Conservation (phyloP, 2,329 filamentous ascomycete genomes). For the Xylariaceae sp. region DNA sequence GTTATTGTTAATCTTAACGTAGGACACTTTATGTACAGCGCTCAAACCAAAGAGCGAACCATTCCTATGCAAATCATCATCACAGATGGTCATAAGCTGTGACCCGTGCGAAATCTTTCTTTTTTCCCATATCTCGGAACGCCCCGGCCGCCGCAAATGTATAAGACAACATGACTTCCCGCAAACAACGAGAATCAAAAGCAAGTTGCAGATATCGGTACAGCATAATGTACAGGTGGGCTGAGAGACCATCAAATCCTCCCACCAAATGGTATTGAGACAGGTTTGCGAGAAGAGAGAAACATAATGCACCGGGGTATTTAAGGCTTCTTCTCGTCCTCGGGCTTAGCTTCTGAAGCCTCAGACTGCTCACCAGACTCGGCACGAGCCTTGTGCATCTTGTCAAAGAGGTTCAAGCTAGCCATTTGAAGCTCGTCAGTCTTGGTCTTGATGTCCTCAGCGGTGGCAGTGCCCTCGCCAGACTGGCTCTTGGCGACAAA, state of each 20-base stretch:
- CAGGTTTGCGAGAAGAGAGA: conserved; percentile 2
- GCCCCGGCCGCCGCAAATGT: conserved; percentile 32
- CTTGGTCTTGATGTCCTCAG: conserved; percentile 96
- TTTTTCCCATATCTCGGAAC: conserved; percentile 35
- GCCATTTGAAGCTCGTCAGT: conserved; percentile 96
- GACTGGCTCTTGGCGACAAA: conserved; percentile 92
- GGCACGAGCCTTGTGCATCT: conserved; percentile 95
- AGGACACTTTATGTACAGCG: conserved; percentile 41
- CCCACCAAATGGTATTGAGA: conserved; percentile 27
- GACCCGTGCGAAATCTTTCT: conserved; percentile 26
- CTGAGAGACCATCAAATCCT: conserved; percentile 34
- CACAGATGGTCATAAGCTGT: conserved; percentile 37
- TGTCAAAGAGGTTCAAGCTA: conserved; percentile 95
- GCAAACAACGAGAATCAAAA: conserved; percentile 20
- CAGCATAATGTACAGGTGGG: conserved; percentile 45
- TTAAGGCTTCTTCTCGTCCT: conserved; percentile 68
- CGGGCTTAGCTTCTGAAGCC: conserved; percentile 42
- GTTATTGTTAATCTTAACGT: conserved; percentile 36
- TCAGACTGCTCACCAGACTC: conserved; percentile 59
- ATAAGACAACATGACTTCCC: conserved; percentile 36
- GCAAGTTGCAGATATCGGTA: conserved; percentile 48
- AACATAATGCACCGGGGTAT: conserved; percentile 5
- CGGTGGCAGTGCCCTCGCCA: conserved; percentile 81
- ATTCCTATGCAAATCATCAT: conserved; percentile 42
- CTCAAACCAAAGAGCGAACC: conserved; percentile 38